These are phyloP conservation scores for Entomortierella chlamydospora DNA, from an alignment of 192 early-diverging fungal genomes.

Conservation along the genomic window DNA sequence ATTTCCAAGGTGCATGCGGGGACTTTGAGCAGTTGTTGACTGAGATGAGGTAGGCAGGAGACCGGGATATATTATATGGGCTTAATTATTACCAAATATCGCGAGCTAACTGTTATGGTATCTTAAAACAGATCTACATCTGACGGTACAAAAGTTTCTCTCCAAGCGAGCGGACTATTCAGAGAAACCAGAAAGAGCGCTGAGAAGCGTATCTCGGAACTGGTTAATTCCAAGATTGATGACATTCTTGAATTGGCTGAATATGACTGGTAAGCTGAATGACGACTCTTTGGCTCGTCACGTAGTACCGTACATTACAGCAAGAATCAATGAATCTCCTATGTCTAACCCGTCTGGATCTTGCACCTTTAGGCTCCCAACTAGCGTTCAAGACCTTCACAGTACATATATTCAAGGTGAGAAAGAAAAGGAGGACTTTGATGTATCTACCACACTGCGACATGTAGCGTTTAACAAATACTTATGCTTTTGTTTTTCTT, in stretches of 20 bases:
- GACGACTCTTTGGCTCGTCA: too few species aligned
- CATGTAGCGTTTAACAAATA: too few species aligned
- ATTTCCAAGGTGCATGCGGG: constrained; percentile 71
- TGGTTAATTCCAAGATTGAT: constrained; percentile 86
- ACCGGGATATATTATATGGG: neutral
- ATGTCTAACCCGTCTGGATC: neutral
- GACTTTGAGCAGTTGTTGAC: constrained; percentile 85
- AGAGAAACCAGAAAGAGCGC: constrained; percentile 74
- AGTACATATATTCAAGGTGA: constrained; percentile 80
- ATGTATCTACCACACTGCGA: neutral
- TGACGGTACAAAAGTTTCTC: constrained; percentile 64
- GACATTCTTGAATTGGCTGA: constrained; percentile 84
- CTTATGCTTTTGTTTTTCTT: neutral
- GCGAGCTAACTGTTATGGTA: neutral
- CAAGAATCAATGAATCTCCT: too few species aligned
- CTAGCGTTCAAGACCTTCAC: constrained; percentile 60
- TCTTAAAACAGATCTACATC: constrained; percentile 60
- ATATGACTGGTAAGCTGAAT: constrained; percentile 89
- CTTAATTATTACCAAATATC: neutral
- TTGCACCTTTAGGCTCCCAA: constrained; percentile 64
- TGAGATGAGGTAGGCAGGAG: constrained; percentile 61
- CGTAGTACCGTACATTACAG: too few species aligned
- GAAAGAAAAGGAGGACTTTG: neutral
- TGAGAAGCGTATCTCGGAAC: constrained; percentile 84
- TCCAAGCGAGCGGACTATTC: constrained; percentile 76